Percentiles rank a stretch among this genome's conserved stretches.
phyloP scores from a whole-genome alignment of 2,329 filamentous ascomycete species.

The Coniochaeta sp. region DNA sequence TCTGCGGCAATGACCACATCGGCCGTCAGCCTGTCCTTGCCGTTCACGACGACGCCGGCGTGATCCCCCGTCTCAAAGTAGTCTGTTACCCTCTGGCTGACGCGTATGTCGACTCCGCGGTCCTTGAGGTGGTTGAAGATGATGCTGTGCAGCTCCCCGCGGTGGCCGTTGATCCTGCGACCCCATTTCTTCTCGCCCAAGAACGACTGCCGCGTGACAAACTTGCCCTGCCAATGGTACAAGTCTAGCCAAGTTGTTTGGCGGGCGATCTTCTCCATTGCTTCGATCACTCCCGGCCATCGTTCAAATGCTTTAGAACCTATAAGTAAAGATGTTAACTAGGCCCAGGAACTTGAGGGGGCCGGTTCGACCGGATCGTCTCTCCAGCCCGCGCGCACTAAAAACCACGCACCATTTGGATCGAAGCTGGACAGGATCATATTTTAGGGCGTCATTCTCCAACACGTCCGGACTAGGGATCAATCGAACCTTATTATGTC shows the following conservation, averaged over 20 bases:
- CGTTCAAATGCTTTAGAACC: constrained; percentile 44
- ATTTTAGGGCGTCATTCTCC: no score
- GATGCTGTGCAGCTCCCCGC: constrained; percentile 44
- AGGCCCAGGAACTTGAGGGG: no score
- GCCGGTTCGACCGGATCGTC: no score
- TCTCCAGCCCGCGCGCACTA: no score
- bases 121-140: constrained; percentile 43
- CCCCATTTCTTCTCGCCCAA: constrained; percentile 26
- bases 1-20: constrained; percentile 40
- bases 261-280: constrained; percentile 42
- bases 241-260: constrained; percentile 33
- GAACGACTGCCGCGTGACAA: constrained; percentile 39
- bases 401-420: constrained; percentile 39
- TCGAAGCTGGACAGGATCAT: no score
- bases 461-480: no score
- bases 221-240: constrained; percentile 38
- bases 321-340: no score
- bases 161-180: constrained; percentile 47
- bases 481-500: constrained; percentile 49
- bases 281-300: constrained; percentile 43
- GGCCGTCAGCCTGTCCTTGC: constrained; percentile 24
- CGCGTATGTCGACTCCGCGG: constrained; percentile 39
- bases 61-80: constrained; percentile 38
- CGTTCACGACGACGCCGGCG: constrained; percentile 34
- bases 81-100: constrained; percentile 36